Base-by-base conservation (phyloP, 2,329 filamentous ascomycete genomes). In the Cercospora canescens region DNA sequence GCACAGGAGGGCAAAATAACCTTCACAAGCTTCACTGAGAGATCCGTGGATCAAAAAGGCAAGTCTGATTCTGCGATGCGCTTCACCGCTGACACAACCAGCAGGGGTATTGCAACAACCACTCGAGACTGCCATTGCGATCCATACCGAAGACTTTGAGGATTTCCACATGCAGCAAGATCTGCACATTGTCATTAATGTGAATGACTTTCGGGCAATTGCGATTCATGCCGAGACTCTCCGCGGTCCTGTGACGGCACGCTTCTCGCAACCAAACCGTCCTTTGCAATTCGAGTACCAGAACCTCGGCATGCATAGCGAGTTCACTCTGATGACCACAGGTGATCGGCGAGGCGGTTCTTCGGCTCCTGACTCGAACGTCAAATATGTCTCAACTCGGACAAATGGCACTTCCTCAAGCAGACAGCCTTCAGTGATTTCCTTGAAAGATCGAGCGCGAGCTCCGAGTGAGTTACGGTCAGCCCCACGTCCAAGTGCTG, bases 261-360 rank as follows among this genome's bases (percentile, higher is more conserved):
- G 83, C 61, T 94, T 93, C 78, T 93, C 91, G 1, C 81, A 86
- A 28, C 91, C 91, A 4, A 87, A 87, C 16, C 86, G 87, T 16
- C 91, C 91, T 1, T 85, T 94, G 75, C 89, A 92, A 73, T 84
- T 94, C 66, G 87, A 84, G 52, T 94, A 94, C 73, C 83, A 85
- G 26, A 85, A 86, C 48, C 88, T 90, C 65, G 90, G 89, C 35
- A 83, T 94, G 34, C 80, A 86, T 39, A 92, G 89, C 77, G 89
- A 94, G 70, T 94, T 93, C 72, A 90, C 93, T 50, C 84, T 94
- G 67, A 94, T 93, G 91, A 94, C 91, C 1, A 88, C 91, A 8
- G 91, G 91, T 14, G 90, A 93, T 61, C 80, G 81, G 69, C 79
- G 76, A 30, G 81, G 77, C 16, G 72, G 76, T 5, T 78, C 82